phyloP scores from a whole-genome alignment of 192 early-diverging fungal species.

The Dimargaris xerosporica region DNA sequence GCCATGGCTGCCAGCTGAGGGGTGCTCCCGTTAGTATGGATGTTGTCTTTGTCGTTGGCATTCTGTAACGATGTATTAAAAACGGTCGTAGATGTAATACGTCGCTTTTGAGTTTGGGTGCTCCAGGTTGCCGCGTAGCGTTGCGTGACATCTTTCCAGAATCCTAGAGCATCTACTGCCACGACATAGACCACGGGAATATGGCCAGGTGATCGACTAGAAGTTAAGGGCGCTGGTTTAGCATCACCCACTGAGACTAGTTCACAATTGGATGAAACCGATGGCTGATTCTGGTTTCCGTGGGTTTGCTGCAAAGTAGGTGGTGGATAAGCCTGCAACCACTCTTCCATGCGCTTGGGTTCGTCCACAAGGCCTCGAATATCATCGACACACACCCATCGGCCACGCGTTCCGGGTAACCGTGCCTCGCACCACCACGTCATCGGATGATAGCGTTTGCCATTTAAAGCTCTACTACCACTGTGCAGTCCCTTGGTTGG shows the following conservation, averaged over 20 bases:
- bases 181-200: slow-evolving; percentile 42
- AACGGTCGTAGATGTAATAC: slow-evolving; percentile 20
- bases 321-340: slow-evolving; percentile 13
- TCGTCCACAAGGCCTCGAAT: slow-evolving; percentile 33
- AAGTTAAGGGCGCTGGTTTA: background rate
- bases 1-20: too few relatives aligned
- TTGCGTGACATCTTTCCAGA: slow-evolving; percentile 50
- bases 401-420: background rate
- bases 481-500: background rate
- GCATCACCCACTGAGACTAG: background rate
- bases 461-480: background rate
- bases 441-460: slow-evolving; percentile 24
- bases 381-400: slow-evolving; percentile 36
- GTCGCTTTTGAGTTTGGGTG: slow-evolving; percentile 31
- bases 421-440: slow-evolving; percentile 23
- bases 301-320: slow-evolving; percentile 19
- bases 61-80: slow-evolving; percentile 19
- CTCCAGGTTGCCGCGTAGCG: slow-evolving; percentile 42
- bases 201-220: background rate
- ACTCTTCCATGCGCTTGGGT: slow-evolving; percentile 35
- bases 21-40: slow-evolving; percentile 25
- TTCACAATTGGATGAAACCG: background rate
- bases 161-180: slow-evolving; percentile 33
- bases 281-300: background rate
- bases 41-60: slow-evolving; percentile 22